Percentiles rank a stretch among this genome's conserved stretches.
phyloP scores from a whole-genome alignment of 2,329 filamentous ascomycete species.

The Penicillium sumatraense region DNA sequence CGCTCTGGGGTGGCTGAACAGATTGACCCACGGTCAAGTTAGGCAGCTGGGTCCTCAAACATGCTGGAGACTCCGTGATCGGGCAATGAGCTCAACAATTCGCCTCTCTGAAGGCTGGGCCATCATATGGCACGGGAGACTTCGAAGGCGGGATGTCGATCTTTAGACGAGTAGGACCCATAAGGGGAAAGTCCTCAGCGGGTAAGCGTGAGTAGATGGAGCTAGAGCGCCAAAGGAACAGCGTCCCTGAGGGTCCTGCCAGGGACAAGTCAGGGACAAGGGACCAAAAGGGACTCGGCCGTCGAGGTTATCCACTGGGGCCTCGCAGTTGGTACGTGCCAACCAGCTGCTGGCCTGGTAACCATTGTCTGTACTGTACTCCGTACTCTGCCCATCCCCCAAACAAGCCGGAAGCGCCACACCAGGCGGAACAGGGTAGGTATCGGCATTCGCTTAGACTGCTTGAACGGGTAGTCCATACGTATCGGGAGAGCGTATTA shows the following conservation, averaged over 20 bases:
- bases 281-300: not conserved
- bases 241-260: constrained; percentile 1
- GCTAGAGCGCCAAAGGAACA: not conserved
- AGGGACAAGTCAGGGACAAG: not conserved
- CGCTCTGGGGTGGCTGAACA: not conserved
- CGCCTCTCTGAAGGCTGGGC: constrained; percentile 7
- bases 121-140: not conserved
- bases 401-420: constrained; percentile 7
- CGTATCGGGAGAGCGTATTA: not conserved
- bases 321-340: not conserved
- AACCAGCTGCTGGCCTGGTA: constrained; percentile 9
- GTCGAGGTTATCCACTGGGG: constrained; percentile 1
- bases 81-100: constrained; percentile 21
- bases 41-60: constrained; percentile 7
- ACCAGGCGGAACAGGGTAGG: constrained; percentile 8
- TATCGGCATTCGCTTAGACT: constrained; percentile 19
- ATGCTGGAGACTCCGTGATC: constrained; percentile 19
- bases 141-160: constrained; percentile 17
- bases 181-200: constrained; percentile 1
- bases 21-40: not conserved
- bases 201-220: not conserved
- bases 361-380: no score
- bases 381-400: not conserved
- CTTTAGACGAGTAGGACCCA: constrained; percentile 2
- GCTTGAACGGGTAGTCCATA: constrained; percentile 11